Conservation (phyloP, 495 filamentous ascomycete genomes). For the Saxophila tyrrhenica region DNA sequence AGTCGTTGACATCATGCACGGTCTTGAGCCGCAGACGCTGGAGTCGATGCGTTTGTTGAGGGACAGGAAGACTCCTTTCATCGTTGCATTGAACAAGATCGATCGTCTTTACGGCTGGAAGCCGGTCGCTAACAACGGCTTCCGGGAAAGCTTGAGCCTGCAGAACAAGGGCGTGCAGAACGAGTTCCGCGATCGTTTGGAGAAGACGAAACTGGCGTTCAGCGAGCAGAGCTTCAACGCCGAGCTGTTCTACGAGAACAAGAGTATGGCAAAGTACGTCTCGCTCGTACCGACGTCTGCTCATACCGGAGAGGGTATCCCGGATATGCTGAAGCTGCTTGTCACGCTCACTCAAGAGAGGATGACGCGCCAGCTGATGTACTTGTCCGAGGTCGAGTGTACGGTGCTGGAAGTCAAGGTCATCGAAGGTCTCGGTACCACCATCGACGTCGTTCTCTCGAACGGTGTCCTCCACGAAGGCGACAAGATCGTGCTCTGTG, state of each 20-base stretch:
- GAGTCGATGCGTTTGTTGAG: conserved; percentile 93
- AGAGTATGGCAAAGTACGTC: conserved; percentile 84
- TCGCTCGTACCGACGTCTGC: conserved; percentile 95
- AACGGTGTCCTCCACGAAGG: conserved; percentile 95
- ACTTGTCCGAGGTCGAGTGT: conserved; percentile 91
- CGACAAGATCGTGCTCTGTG: conserved; percentile 88
- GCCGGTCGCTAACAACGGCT: conserved; percentile 95
- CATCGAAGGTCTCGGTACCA: conserved; percentile 96
- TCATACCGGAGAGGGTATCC: conserved; percentile 96
- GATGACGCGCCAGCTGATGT: conserved; percentile 97
- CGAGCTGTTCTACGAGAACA: conserved; percentile 94
- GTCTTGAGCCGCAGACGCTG: conserved; percentile 92
- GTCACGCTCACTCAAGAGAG: conserved; percentile 86
- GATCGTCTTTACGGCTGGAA: conserved; percentile 99
- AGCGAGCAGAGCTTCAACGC: conserved; percentile 96
- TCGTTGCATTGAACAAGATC: conserved; percentile 98
- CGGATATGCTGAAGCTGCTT: conserved; percentile 96
- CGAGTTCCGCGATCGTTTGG: conserved; percentile 84
- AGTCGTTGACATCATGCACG: conserved; percentile 99
- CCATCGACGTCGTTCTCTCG: conserved; percentile 92
- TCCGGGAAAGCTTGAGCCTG: conserved; percentile 77
- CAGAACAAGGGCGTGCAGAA: conserved; percentile 92
- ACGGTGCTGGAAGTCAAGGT: conserved; percentile 98
- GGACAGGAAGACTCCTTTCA: conserved; percentile 93
- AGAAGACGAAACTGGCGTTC: conserved; percentile 86